A percentile compares a stretch with the other conserved stretches of the same genome.
Evolutionary conservation across 1,284 basidiomycete genomes (phyloP).

Genomic region (Cryptococcus wingfieldii): DNA sequence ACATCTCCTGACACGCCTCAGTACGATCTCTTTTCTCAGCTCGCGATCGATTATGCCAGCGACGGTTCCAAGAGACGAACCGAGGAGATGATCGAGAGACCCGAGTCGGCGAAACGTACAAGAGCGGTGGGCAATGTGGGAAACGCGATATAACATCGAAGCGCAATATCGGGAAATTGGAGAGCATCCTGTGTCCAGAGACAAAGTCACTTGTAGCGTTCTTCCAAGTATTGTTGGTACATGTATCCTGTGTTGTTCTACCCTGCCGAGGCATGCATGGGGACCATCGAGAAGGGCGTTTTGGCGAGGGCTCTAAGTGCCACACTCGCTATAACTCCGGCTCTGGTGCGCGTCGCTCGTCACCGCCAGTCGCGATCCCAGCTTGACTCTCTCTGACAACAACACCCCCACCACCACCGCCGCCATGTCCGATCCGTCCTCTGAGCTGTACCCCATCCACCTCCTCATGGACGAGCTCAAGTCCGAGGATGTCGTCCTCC

Average conservation of each 20-base stretch:
- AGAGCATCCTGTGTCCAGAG: neutral
- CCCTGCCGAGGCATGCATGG: neutral
- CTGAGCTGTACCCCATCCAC: constrained; percentile 42
- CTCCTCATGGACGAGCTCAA: constrained; percentile 65
- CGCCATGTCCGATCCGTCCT: constrained; percentile 15
- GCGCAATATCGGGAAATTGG: neutral
- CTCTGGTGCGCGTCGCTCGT: neutral
- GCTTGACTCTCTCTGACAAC: constrained; percentile 10
- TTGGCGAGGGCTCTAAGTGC: neutral
- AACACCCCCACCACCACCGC: constrained; percentile 34
- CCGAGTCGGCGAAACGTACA: neutral
- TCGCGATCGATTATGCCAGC: neutral
- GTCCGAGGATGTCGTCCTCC: constrained; percentile 88
- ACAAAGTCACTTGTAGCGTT: neutral
- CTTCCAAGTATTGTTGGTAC: no score
- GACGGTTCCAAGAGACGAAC: neutral
- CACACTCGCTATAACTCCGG: neutral
- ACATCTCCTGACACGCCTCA: neutral
- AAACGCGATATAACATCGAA: neutral
- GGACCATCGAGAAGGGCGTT: neutral
- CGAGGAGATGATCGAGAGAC: neutral
- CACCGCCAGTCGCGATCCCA: constrained; percentile 24
- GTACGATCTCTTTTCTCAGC: neutral
- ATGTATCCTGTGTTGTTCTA: neutral
- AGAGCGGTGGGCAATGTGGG: neutral